A percentile compares a stretch with the other conserved stretches of the same genome.
Conservation (phyloP, 495 filamentous ascomycete genomes). For the Aspergillus egyptiacus region DNA sequence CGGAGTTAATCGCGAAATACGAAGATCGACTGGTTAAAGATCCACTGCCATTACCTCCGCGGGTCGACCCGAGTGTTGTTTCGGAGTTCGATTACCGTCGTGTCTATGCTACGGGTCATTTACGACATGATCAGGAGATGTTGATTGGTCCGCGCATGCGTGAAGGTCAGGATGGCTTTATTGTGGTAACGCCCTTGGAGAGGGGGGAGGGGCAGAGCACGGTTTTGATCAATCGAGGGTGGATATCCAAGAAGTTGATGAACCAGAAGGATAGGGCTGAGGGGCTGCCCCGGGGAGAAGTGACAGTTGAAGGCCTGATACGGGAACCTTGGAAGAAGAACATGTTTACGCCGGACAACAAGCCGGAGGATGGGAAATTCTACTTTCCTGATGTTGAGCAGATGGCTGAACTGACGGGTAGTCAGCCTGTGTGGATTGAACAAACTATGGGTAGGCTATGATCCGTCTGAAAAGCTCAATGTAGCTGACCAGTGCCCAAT, state of each 20-base stretch:
- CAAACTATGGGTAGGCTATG: constrained; percentile 75
- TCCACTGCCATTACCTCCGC: constrained; percentile 82
- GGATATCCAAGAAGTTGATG: constrained; percentile 70
- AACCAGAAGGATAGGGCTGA: constrained; percentile 54
- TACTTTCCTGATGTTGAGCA: constrained; percentile 91
- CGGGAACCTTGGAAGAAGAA: constrained; percentile 94
- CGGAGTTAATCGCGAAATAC: constrained; percentile 77
- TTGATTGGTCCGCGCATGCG: constrained; percentile 82
- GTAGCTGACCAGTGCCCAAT: constrained; percentile 15
- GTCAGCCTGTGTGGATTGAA: constrained; percentile 90
- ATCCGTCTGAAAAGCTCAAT: neutral
- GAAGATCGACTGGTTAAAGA: constrained; percentile 82
- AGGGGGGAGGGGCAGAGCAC: constrained; percentile 56
- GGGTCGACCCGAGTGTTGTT: constrained; percentile 72
- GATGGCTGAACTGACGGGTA: constrained; percentile 83
- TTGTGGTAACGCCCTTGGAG: constrained; percentile 88
- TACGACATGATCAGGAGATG: constrained; percentile 91
- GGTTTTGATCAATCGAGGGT: constrained; percentile 81
- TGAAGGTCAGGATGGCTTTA: constrained; percentile 83
- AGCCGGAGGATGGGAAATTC: constrained; percentile 74
- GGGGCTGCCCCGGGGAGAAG: constrained; percentile 57
- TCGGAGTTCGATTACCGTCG: constrained; percentile 88
- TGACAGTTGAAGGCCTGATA: constrained; percentile 77
- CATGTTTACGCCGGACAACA: constrained; percentile 89
- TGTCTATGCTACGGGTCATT: constrained; percentile 66